Base-by-base conservation (phyloP, 2,329 filamentous ascomycete genomes). In the Alternaria sp. region DNA sequence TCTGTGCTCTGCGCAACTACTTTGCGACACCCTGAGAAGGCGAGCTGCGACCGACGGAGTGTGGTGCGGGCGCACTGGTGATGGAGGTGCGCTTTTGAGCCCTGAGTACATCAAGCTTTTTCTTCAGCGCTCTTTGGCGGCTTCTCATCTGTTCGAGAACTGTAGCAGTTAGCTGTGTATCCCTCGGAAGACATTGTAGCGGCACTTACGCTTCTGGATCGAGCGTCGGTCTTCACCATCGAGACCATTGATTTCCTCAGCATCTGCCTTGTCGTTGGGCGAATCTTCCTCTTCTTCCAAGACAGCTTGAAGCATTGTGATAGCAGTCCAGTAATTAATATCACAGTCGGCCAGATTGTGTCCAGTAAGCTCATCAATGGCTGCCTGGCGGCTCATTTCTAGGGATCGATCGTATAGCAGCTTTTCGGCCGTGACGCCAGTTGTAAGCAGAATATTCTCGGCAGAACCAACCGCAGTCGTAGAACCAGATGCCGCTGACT, bases 371-470 rank as follows among this genome's bases (percentile, higher is more conserved):
- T 99, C 95, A 71, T 97, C 96, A 74, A 98, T 95, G 8, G 95
- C 95, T 8, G 95, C 94, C 4, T 92, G 89, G 54, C 93, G 89
- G 77, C 93, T 97, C 95, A 99, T 98, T 78, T 99, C 95, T 22
- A 98, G 83, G 0, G 95, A 95, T 48, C 95, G 92, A 70, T 99
- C 95, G 76, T 97, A 99, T 93, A 99, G 97, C 46, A 99, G 84
- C 80, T 94, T 97, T 81, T 98, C 95, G 0, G 95, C 95, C 22
- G 93, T 97, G 57, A 97, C 89, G 1, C 94, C 95, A 2, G 92
- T 89, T 14, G 92, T 97, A 27, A 99, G 85, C 49, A 91, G 87
- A 27, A 97, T 93, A 54, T 92, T 90, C 62, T 95, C 92, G 2
- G 88, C 86, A 16, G 90, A 89, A n/a, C 85, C 86, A 57, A 89